Conservation (phyloP, 148 eudicot species). For the Gaultheria prostrata region DNA sequence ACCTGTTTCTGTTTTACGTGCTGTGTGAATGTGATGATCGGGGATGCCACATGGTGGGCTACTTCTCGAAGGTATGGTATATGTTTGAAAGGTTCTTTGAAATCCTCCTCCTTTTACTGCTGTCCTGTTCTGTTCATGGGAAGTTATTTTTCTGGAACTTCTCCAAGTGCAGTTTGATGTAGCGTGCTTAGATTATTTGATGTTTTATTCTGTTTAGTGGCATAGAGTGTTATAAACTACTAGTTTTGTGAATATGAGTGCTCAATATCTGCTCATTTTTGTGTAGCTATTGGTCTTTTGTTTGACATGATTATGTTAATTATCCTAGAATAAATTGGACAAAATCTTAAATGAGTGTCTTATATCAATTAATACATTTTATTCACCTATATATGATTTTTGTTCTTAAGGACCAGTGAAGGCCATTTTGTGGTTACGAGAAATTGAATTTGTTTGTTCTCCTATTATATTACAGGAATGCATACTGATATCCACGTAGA, state of each 20-base stretch:
- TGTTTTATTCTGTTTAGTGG: neutral
- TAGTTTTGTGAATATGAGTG: neutral
- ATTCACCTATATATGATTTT: too few species aligned
- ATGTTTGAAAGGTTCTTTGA: neutral
- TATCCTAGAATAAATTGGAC: neutral
- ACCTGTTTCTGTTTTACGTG: slow-evolving; percentile 84
- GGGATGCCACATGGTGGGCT: slow-evolving; percentile 99
- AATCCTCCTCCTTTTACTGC: neutral
- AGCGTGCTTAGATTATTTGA: too few species aligned
- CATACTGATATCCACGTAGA: neutral
- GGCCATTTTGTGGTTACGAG: neutral
- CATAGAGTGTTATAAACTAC: neutral
- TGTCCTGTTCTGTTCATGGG: neutral
- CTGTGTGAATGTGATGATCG: slow-evolving; percentile 98
- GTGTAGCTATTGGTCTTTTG: neutral
- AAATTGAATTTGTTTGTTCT: neutral
- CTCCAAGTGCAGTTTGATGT: neutral
- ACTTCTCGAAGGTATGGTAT: slow-evolving; percentile 82
- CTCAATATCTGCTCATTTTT: slow-evolving; percentile 1
- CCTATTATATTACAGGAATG: neutral
- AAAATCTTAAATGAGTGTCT: neutral
- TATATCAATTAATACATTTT: neutral
- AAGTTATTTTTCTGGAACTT: neutral
- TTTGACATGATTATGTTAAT: neutral
- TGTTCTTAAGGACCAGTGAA: neutral